Evolutionary conservation across 768 basidiomycete genomes (phyloP), one percentile per base, ranked within the genome.

Genomic region (Boletus rubroflammeus): DNA sequence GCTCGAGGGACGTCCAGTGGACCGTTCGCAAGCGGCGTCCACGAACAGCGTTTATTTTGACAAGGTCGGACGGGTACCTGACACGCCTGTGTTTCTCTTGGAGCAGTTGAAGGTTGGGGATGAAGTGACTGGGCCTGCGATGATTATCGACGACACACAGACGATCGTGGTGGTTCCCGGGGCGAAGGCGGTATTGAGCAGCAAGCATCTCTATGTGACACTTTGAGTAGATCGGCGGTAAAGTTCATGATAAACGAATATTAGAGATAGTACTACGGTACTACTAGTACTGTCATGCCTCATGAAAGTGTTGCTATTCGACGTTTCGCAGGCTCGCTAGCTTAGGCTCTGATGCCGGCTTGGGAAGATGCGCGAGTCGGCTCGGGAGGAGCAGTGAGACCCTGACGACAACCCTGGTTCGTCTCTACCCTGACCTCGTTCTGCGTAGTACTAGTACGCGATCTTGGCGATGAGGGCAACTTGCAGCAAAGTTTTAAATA

Each of bases 71-170:
- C 78, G 94, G 21, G 80, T 91, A 35, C 72, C 82, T 36, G 79
- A 90, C 56, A 90, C 90, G 0, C 94, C 93, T 0, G 87, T 98
- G 25, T 96, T 78, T 68, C 64, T 85, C 62, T 73, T 98, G 56
- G 82, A 81, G 40, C 72, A 75, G 14, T 71, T 98, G 53, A 75
- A 73, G 0, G 73, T 84, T 13, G 94, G 93, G 3, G 87, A 93
- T 53, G 74, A 77, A 38, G 75, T 96, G 26, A 71, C 80, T 41
- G 96, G 95, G 8, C 94, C 96, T 9, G 92, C 93, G 34, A 87
- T 98, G 82, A 87, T 98, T 56, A 90, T 97, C 62, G 95, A 98
- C 70, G 78, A 91, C 60, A 98, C 95, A 21, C 96, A 97, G 75
- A 97, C 95, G 23, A 91, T 98, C 56, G 88, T 98, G 31, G 72